phyloP scores from a whole-genome alignment of 257 asterid species.

The Mitragyna speciosa region DNA sequence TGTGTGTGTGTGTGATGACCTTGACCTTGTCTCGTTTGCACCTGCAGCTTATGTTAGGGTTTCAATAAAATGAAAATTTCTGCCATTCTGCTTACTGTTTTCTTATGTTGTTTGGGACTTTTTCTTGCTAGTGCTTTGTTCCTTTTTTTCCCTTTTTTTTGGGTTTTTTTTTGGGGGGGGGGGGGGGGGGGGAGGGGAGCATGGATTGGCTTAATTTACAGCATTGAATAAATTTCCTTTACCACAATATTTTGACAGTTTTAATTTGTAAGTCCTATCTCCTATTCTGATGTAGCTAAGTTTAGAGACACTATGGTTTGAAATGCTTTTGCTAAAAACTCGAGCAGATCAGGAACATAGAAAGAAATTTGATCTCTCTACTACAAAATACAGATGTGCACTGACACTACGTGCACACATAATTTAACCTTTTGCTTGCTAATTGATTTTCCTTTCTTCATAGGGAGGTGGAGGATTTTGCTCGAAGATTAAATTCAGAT shows the following conservation, averaged over 20 bases:
- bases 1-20: slow-evolving; percentile 60
- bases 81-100: no score
- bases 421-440: neutral
- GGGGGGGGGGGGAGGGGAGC: neutral
- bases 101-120: neutral
- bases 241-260: neutral
- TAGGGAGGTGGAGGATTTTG: slow-evolving; percentile 99
- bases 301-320: neutral
- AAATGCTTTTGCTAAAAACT: neutral
- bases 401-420: neutral
- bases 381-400: neutral
- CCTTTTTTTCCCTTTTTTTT: neutral
- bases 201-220: neutral
- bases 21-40: slow-evolving; percentile 13
- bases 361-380: neutral
- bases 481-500: slow-evolving; percentile 86
- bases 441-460: slow-evolving; percentile 6
- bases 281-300: neutral
- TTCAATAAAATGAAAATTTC: neutral
- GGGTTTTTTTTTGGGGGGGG: neutral
- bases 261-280: neutral
- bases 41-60: neutral
- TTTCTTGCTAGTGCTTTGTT: neutral
- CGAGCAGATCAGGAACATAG: no score
- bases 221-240: neutral